Percentiles rank a stretch among this genome's conserved stretches.
phyloP scores from a whole-genome alignment of 352 stramenopile genomes.

The Phytophthora constricta region DNA sequence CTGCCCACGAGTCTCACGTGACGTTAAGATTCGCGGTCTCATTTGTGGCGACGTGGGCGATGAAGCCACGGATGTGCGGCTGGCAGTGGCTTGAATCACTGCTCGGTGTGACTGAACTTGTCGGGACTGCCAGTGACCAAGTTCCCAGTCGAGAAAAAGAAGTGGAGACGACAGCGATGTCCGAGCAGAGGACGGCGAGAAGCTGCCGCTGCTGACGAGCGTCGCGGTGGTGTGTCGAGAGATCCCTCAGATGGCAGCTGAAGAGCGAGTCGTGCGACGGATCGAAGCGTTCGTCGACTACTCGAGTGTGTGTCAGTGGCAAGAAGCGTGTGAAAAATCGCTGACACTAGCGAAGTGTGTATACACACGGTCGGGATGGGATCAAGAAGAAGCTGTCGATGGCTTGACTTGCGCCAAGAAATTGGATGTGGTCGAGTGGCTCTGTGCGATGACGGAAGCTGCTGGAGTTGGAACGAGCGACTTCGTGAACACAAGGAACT shows the following conservation, averaged over 20 bases:
- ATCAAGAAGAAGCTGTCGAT: neutral
- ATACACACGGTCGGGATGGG: neutral
- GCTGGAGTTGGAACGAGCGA: neutral
- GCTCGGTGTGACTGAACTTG: too few relatives aligned
- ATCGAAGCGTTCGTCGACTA: conserved; percentile 11
- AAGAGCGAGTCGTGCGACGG: neutral
- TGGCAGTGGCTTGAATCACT: too few relatives aligned
- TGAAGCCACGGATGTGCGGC: too few relatives aligned
- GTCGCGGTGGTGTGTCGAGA: conserved; percentile 1
- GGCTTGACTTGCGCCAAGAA: neutral
- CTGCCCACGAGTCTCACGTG: too few relatives aligned
- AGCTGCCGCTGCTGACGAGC: conserved; percentile 3
- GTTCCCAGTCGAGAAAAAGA: neutral
- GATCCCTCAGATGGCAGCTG: neutral
- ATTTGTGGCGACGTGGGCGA: too few relatives aligned
- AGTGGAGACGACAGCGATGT: neutral
- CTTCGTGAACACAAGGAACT: neutral
- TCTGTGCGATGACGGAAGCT: neutral
- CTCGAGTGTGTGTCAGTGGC: neutral
- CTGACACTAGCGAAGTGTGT: conserved; percentile 6
- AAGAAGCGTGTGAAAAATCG: neutral
- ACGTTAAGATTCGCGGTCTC: too few relatives aligned
- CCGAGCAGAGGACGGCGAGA: neutral
- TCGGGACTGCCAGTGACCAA: too few relatives aligned
- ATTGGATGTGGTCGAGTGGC: conserved; percentile 11